These are phyloP conservation scores for Vaccinium macrocarpon DNA, from an alignment of 148 eudicot species.

Conservation along the genomic window DNA sequence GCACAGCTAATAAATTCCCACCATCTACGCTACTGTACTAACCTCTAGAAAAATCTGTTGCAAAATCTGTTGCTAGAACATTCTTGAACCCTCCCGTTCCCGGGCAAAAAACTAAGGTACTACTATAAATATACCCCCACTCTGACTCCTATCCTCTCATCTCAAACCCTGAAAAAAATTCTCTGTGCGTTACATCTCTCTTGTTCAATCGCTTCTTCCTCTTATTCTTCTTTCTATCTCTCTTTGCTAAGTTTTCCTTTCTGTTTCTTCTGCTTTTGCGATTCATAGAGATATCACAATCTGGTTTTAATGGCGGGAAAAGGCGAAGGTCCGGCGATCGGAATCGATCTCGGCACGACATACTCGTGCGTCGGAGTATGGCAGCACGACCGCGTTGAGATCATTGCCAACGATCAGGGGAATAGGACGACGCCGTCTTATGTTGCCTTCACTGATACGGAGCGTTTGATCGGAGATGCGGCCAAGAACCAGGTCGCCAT, in stretches of 20 bases:
- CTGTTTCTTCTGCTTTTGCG: not conserved
- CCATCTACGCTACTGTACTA: too few species aligned
- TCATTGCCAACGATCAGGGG: constrained; percentile 18
- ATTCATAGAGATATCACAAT: not conserved
- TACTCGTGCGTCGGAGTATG: constrained; percentile 20
- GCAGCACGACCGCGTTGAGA: constrained; percentile 19
- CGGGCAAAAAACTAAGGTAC: not conserved
- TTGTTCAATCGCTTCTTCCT: not conserved
- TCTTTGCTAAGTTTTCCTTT: not conserved
- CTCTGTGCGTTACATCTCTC: not conserved
- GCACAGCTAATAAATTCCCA: too few species aligned
- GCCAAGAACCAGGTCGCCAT: constrained; percentile 21
- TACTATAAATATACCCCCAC: not conserved
- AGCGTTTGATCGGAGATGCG: constrained; percentile 17
- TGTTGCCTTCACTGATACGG: constrained; percentile 15
- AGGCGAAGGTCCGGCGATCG: constrained; percentile 19
- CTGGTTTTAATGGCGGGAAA: constrained; percentile 9
- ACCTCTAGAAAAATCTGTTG: not conserved
- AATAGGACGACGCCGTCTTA: constrained; percentile 19
- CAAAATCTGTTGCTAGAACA: not conserved
- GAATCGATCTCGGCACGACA: constrained; percentile 16
- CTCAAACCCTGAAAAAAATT: not conserved
- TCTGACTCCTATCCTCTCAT: not conserved
- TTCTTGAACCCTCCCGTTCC: constrained; percentile 5
- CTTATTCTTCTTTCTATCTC: too few species aligned